phyloP scores from a whole-genome alignment of 2,329 filamentous ascomycete genomes.

The Sordariomycetes sp. region DNA sequence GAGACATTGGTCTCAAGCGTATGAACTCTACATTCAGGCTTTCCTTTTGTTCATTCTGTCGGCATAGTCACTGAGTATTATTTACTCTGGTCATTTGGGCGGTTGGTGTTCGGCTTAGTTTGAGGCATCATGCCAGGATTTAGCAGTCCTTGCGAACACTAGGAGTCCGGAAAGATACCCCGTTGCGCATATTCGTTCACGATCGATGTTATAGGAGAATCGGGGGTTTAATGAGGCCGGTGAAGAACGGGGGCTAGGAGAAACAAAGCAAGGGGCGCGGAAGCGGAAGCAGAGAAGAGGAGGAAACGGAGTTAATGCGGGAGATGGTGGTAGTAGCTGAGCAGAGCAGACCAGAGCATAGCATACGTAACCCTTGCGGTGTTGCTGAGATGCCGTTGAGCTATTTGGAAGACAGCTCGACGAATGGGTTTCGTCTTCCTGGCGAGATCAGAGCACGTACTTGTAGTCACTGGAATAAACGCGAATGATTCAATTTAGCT shows the following conservation, averaged over 20 bases:
- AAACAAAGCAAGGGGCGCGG: not conserved
- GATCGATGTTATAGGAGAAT: not conserved
- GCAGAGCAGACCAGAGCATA: not conserved
- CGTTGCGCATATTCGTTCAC: not conserved
- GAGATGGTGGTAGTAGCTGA: not conserved
- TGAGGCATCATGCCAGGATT: not conserved
- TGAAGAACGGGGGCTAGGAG: not conserved
- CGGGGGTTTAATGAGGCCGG: not conserved
- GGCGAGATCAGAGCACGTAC: not conserved
- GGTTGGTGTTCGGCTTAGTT: not conserved
- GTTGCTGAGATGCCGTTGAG: not conserved
- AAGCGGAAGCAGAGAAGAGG: not conserved
- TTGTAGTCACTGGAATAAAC: not conserved
- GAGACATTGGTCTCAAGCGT: not conserved
- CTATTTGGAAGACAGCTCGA: not conserved
- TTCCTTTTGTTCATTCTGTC: not conserved
- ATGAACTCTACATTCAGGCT: not conserved
- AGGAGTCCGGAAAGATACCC: conserved; percentile 1
- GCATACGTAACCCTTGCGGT: not conserved
- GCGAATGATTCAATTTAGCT: not conserved
- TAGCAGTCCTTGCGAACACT: not conserved
- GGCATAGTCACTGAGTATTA: not conserved
- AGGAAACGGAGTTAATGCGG: not conserved
- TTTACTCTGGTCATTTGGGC: not conserved
- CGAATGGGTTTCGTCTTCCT: not conserved